A percentile compares a stretch with the other conserved stretches of the same genome.
phyloP scores from a whole-genome alignment of 768 basidiomycete genomes.

The Trametes cinnabarina region DNA sequence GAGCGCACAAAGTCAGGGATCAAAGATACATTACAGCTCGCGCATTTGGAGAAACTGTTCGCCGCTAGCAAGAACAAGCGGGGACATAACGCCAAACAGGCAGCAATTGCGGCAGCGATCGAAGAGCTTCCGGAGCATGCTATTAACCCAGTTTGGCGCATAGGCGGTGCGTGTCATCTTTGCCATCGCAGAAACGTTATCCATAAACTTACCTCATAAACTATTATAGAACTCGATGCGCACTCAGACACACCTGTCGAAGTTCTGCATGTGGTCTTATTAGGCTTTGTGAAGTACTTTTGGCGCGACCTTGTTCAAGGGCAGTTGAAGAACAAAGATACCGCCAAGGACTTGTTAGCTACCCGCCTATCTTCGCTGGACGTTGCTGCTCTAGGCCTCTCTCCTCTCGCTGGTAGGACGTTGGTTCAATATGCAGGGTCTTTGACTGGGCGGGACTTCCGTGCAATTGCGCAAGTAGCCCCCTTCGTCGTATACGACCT shows the following conservation, averaged over 20 bases:
- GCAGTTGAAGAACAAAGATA: constrained; percentile 24
- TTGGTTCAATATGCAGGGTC: constrained; percentile 40
- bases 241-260: constrained; percentile 45
- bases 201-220: too few relatives aligned
- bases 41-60: constrained; percentile 25
- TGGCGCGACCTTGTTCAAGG: constrained; percentile 37
- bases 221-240: constrained; percentile 40
- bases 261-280: constrained; percentile 42
- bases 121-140: constrained; percentile 22
- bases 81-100: constrained; percentile 19
- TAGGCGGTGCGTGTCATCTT: constrained; percentile 9
- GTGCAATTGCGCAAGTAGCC: constrained; percentile 33
- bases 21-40: constrained; percentile 34
- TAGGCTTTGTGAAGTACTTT: constrained; percentile 48
- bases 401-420: constrained; percentile 30
- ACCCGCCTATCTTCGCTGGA: constrained; percentile 32
- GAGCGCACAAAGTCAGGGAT: constrained; percentile 29
- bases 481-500: constrained; percentile 40
- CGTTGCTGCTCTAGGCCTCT: constrained; percentile 33
- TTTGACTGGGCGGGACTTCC: constrained; percentile 35
- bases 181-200: neutral
- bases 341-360: constrained; percentile 28
- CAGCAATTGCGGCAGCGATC: constrained; percentile 9
- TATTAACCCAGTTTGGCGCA: constrained; percentile 36
- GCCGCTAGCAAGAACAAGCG: neutral